phyloP scores from a whole-genome alignment of 768 basidiomycete genomes.

The Cystobasidiopsis lactophilus region DNA sequence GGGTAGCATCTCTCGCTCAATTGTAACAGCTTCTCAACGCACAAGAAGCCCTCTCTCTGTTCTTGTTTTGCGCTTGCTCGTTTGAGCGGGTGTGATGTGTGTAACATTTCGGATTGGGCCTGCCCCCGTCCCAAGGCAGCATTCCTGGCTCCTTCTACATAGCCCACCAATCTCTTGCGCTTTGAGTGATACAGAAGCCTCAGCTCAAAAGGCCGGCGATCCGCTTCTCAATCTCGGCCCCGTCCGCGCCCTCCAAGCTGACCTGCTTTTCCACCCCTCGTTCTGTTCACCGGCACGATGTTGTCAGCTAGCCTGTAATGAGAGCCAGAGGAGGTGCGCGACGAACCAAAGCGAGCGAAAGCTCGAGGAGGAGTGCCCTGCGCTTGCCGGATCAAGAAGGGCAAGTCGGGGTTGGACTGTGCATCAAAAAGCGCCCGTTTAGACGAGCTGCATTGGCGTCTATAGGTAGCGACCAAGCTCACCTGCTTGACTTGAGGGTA shows the following conservation, averaged over 20 bases:
- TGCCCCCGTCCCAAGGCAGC: no score
- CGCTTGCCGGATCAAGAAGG: conserved; percentile 20
- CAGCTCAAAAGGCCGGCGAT: conserved; percentile 11
- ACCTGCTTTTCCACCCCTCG: conserved; percentile 19
- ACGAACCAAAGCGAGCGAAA: conserved; percentile 19
- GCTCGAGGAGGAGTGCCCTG: conserved; percentile 18
- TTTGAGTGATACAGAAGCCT: background rate
- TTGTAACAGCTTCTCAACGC: background rate
- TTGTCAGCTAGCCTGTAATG: background rate
- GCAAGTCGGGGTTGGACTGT: conserved; percentile 19
- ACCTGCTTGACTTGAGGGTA: conserved; percentile 17
- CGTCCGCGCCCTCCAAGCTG: conserved; percentile 14
- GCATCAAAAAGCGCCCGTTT: background rate
- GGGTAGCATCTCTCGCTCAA: background rate
- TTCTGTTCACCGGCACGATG: conserved; percentile 6
- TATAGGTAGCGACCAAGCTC: background rate
- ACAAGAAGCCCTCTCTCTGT: background rate
- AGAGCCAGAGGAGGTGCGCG: no score
- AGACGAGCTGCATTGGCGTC: background rate
- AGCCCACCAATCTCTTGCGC: background rate
- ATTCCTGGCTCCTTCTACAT: background rate
- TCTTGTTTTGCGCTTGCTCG: background rate
- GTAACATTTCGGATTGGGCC: no score
- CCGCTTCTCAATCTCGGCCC: conserved; percentile 18
- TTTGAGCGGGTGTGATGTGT: background rate